Percentiles rank a stretch among this genome's conserved stretches.
These are phyloP conservation scores for Nasturtium officinale DNA, from an alignment of 345 rosid species.

Conservation along the genomic window DNA sequence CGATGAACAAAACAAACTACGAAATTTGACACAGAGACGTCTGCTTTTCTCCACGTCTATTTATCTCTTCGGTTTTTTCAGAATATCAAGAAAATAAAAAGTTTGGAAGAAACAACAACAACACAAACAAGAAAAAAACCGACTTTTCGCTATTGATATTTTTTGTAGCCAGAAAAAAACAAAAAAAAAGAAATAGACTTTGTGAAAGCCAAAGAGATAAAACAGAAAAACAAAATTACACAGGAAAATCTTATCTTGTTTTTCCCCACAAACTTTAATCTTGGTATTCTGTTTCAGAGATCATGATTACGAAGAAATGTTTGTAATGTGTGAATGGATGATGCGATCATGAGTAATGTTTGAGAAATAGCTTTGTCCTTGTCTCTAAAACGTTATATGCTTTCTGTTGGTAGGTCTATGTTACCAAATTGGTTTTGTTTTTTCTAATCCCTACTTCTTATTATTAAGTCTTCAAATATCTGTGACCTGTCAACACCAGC, in stretches of 20 bases:
- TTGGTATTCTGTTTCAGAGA: slow-evolving; percentile 28
- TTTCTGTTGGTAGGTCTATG: slow-evolving; percentile 33
- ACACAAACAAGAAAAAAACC: background rate
- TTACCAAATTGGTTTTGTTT: slow-evolving; percentile 24
- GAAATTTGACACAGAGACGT: slow-evolving; percentile 30
- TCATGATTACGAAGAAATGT: background rate
- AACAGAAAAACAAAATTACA: background rate
- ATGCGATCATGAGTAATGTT: slow-evolving; percentile 24
- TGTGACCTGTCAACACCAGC: slow-evolving; percentile 39
- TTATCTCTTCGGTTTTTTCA: slow-evolving; percentile 25
- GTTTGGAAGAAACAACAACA: background rate
- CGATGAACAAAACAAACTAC: slow-evolving; percentile 24
- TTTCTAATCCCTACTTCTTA: slow-evolving; percentile 1
- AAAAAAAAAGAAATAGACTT: slow-evolving; percentile 17
- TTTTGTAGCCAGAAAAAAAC: slow-evolving; percentile 7
- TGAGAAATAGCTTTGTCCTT: slow-evolving; percentile 33
- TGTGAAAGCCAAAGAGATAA: slow-evolving; percentile 16
- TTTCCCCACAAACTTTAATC: background rate
- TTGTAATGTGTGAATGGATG: slow-evolving; percentile 21
- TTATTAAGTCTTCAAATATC: slow-evolving; percentile 14
- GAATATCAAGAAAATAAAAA: no score
- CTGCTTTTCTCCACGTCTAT: slow-evolving; percentile 31
- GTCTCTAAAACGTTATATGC: slow-evolving; percentile 30
- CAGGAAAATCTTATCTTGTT: slow-evolving; percentile 14
- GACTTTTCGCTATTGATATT: slow-evolving; percentile 30